phyloP scores from a whole-genome alignment of 306 rosid genomes.

The Alnus glutinosa region DNA sequence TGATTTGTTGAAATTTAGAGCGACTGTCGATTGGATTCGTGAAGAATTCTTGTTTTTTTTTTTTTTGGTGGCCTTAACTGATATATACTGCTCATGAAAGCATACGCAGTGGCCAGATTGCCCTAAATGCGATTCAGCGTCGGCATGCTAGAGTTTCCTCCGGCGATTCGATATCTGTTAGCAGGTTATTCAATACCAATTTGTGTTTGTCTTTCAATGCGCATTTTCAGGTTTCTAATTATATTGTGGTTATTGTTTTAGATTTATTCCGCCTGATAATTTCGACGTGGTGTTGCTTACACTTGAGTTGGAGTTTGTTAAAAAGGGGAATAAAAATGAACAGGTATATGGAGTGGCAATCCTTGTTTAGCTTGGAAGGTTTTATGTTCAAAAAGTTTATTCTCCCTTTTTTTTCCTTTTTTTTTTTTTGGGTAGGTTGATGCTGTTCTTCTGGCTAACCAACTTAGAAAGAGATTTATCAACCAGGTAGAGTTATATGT shows the following conservation, averaged over 20 bases:
- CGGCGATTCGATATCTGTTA: conserved; percentile 55
- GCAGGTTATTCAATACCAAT: conserved; percentile 43
- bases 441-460: conserved; percentile 70
- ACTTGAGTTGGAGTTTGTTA: conserved; percentile 85
- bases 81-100: conserved; percentile 65
- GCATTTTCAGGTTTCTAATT: conserved; percentile 15
- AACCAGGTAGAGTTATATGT: conserved; percentile 56
- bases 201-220: conserved; percentile 12
- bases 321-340: conserved; percentile 69
- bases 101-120: conserved; percentile 63
- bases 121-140: conserved; percentile 85
- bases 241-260: conserved; percentile 30
- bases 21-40: conserved; percentile 9
- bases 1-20: not conserved
- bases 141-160: conserved; percentile 75
- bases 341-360: conserved; percentile 51
- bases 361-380: conserved; percentile 3
- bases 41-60: conserved; percentile 10
- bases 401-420: conserved; percentile 2
- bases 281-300: conserved; percentile 74
- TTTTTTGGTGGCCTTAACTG: conserved; percentile 58
- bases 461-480: conserved; percentile 61
- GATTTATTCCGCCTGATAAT: conserved; percentile 82
- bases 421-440: conserved; percentile 64
- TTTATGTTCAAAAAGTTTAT: not conserved